Base-by-base conservation (phyloP, 441 rosid species). In the Pelargonium myrrhifolium region DNA sequence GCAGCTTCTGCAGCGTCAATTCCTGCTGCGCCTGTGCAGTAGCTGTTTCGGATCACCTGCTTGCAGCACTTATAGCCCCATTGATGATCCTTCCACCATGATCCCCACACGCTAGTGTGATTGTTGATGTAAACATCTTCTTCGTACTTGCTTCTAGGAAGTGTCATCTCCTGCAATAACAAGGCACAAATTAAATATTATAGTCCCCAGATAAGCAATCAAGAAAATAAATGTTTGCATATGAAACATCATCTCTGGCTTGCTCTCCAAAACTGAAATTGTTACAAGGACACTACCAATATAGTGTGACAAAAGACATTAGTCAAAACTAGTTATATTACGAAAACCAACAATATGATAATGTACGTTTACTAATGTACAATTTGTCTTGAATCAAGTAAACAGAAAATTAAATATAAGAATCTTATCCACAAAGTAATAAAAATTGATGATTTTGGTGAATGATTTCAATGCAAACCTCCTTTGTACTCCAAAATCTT, bases 51-150 rank as follows among this genome's bases (percentile, higher is more conserved):
- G 60, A 86, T 80, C 8, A 68, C 76, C 78, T 86, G 90, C 68
- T 74, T 77, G 73, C 90, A 86, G 78, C 88, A 86, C 76, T 82
- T 86, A 65, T 86, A 84, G 9, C 88, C 90, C 90, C 90, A 86
- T 22, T 80, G 87, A 68, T 84, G 80, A 72, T 86, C 90, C 73
- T 79, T 84, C 86, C 87, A 86, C 86, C 87, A 86, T 51, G 90
- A 86, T 21, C 90, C 90, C 90, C 90, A 86, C 35, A 83, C 90
- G n/a, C 73, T 72, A 7, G 84, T 80, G 74, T 86, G 90, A 77
- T 86, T 86, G 71, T 86, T 86, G 20, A 83, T 76, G 74, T 72
- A 75, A 45, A 80, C 71, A 65, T 84, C 90, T 72, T 84, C 90
- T 72, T 84, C 90, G 65, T 86, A 84, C 74, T 86, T 86, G 79